Base-by-base conservation (phyloP, 2,329 filamentous ascomycete genomes). In the Hymenoscyphus linearis region DNA sequence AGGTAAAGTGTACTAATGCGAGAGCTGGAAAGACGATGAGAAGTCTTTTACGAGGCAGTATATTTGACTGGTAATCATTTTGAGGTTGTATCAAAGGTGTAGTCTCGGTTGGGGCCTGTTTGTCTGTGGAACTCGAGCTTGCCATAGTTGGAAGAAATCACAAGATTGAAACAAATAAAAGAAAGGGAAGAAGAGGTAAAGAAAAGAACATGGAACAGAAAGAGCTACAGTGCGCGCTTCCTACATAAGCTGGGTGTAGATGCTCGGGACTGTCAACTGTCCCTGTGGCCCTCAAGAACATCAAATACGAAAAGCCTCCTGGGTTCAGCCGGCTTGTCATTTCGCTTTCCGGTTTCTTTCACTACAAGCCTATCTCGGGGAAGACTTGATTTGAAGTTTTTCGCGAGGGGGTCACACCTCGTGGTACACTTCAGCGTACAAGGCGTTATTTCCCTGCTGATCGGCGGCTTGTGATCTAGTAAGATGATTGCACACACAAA, bases 21-120 rank as follows among this genome's bases (percentile, higher is more conserved):
- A 64, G 44, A 10, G 53, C 55, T 12, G 55, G 60, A 18, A 64
- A 62, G 27, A 64, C 55, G 50, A 60, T 27, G 12, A 62, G 36
- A 31, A 64, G 60, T 13, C 18, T 25, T 25, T 22, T 18, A 50
- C 18, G 44, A 7, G 62, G 50, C 1, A 64, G 34, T 14, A 58
- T 4, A 54, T 62, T 22, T 14, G 50, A 36, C 27, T 59, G 57
- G 18, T 54, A 35, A 27, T 59, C 56, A 31, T 50, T 10, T 10
- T 34, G 37, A 10, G 35, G 14, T 18, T 13, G 34, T 12, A 57
- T 14, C n/a, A 57, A 50, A 34, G 55, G 37, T 31, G 55, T 57
- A 22, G 9, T 10, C 22, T 50, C 44, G 44, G 10, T 22, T 3
- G 44, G 6, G 18, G 10, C 10, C 18, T 50, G n/a, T 50, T 50